A percentile compares a stretch with the other conserved stretches of the same genome.
Conservation (phyloP, 176 grass and related monocot genomes). For the Miscanthus lutarioriparius region DNA sequence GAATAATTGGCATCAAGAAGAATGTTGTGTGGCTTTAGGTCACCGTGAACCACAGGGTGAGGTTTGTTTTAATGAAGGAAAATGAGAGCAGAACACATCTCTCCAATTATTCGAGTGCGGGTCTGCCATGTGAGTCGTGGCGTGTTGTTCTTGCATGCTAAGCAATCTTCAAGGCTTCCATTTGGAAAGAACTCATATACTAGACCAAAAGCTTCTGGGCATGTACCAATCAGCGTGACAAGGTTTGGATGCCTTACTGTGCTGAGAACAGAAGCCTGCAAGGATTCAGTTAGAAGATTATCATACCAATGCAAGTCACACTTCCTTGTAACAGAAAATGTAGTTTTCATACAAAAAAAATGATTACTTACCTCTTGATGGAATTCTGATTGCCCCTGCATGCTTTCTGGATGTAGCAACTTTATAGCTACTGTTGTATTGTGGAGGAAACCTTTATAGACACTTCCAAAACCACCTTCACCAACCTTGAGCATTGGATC, state of each 20-base stretch:
- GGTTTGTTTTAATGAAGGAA: constrained; percentile 66
- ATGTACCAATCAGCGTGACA: constrained; percentile 62
- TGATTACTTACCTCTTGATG: constrained; percentile 57
- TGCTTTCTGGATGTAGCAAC: constrained; percentile 47
- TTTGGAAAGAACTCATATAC: constrained; percentile 65
- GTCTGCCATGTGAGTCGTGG: constrained; percentile 55
- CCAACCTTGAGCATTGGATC: constrained; percentile 46
- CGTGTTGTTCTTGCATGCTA: constrained; percentile 35
- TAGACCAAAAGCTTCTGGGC: constrained; percentile 47
- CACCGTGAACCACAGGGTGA: constrained; percentile 50
- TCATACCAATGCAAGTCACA: not conserved
- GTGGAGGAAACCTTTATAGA: constrained; percentile 56
- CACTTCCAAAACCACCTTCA: constrained; percentile 55
- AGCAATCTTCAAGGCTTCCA: constrained; percentile 59
- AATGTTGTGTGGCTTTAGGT: constrained; percentile 61
- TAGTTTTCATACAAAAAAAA: constrained; percentile 1
- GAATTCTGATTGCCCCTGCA: constrained; percentile 49
- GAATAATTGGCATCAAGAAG: constrained; percentile 62
- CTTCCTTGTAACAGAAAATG: not conserved
- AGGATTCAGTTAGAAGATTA: not conserved
- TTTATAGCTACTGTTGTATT: constrained; percentile 63
- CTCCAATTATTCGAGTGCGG: constrained; percentile 51
- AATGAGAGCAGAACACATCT: constrained; percentile 65
- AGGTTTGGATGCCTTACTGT: constrained; percentile 71
- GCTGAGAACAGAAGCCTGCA: constrained; percentile 52